Evolutionary conservation across 805 yeast species (phyloP), one percentile per base, ranked within the genome.

Genomic region (Candida taoyuanica): DNA sequence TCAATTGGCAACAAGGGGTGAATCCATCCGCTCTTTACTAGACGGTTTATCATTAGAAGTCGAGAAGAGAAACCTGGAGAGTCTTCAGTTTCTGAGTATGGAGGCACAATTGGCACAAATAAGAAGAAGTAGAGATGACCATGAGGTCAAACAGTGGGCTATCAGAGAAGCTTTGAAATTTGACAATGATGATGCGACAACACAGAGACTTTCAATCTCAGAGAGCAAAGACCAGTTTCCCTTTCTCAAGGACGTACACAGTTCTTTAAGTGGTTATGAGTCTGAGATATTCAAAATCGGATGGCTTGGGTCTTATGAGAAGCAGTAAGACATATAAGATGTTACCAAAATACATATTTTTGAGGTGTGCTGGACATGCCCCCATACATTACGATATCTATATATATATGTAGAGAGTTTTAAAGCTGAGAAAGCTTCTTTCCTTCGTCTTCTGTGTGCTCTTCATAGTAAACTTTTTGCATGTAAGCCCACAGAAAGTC

Each of bases 401-500:
- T n/a, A n/a, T n/a, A n/a, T n/a, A n/a, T n/a, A n/a, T n/a, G n/a
- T n/a, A n/a, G n/a, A n/a, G n/a, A n/a, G 11, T 19, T 27, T 36
- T 17, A 43, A 20, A 33, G 24, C 26, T 43, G 47, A 2, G 40
- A 36, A 14, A 43, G 40, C 21, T 36, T 39, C 18, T 31, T 31
- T 5, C 40, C 43, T 3, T 20, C 26, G n/a, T 36, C 31, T 15
- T 33, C 37, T 8, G 24, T 14, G 28, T 40, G 44, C 25, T 27
- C 17, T 1, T 40, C 45, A 21, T 52, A 46, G 33, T 48, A 47
- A 12, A 42, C 43, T 31, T 41, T 43, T 19, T 47, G 49, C 8
- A 52, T 24, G 23, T 43, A 52, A 2, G 85, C 85, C 96, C 98
- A 88, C 11, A 82, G 63, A 47, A 85, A 74, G 52, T 93, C 98